Conservation (phyloP, 2,329 filamentous ascomycete genomes). For the Stylonectria norvegica region DNA sequence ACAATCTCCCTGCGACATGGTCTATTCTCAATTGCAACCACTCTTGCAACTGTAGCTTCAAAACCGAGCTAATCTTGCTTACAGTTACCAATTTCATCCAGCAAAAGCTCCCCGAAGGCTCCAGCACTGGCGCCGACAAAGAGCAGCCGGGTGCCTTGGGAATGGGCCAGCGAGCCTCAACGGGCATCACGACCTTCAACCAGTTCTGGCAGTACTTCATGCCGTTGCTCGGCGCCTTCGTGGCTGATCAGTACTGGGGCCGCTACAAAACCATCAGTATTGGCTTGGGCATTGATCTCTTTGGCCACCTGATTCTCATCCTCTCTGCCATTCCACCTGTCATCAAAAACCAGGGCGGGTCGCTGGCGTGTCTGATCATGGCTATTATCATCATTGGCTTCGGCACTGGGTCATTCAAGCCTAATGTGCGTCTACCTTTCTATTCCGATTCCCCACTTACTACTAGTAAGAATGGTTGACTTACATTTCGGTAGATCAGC, state of each 20-base stretch:
- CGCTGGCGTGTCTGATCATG: constrained; percentile 62
- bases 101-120: constrained; percentile 52
- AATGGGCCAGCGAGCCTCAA: constrained; percentile 53
- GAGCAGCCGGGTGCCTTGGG: constrained; percentile 53
- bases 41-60: no score
- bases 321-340: constrained; percentile 61
- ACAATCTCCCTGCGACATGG: no score
- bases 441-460: no score
- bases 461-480: no score
- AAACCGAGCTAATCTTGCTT: constrained; percentile 2
- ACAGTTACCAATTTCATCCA: constrained; percentile 62
- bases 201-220: constrained; percentile 59
- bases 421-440: no score
- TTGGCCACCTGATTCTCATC: constrained; percentile 65
- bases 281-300: constrained; percentile 58
- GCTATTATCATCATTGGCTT: constrained; percentile 51
- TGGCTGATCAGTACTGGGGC: constrained; percentile 58
- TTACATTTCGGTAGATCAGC: no score
- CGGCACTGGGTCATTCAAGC: constrained; percentile 73
- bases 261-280: constrained; percentile 66
- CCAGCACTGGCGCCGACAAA: constrained; percentile 48
- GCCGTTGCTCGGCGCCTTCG: constrained; percentile 52
- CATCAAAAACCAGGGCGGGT: constrained; percentile 52
- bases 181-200: constrained; percentile 46
- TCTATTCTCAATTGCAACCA: no score